Conservation (phyloP, 78 protist genomes). For the Cavenderia fasciculata region DNA sequence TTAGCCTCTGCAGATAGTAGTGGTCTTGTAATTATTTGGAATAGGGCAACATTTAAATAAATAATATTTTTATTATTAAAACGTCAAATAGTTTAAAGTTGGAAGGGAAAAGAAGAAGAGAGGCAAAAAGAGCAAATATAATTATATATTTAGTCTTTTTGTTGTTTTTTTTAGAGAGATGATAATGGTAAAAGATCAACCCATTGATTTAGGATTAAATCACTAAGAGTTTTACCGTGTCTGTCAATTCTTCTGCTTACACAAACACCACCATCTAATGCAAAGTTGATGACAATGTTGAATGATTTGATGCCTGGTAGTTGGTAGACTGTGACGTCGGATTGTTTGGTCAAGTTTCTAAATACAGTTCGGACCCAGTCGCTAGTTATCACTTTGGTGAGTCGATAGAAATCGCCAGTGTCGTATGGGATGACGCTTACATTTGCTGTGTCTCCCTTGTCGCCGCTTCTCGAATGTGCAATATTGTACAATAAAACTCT, state of each 20-base stretch:
- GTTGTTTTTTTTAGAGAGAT: slow-evolving; percentile 8
- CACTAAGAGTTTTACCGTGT: slow-evolving; percentile 71
- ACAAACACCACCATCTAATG: slow-evolving; percentile 79
- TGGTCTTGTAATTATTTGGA: slow-evolving; percentile 52
- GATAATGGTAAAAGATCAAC: slow-evolving; percentile 28
- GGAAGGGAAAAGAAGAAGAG: neutral
- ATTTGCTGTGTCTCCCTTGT: slow-evolving; percentile 70
- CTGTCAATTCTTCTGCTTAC: slow-evolving; percentile 70
- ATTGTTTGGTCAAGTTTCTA: slow-evolving; percentile 26
- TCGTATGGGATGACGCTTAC: slow-evolving; percentile 55
- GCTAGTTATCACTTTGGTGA: slow-evolving; percentile 12
- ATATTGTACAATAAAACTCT: slow-evolving; percentile 61
- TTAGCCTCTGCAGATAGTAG: slow-evolving; percentile 8
- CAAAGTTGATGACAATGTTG: slow-evolving; percentile 38
- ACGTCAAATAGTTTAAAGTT: neutral
- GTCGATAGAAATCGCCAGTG: slow-evolving; percentile 28
- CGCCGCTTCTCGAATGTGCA: slow-evolving; percentile 68
- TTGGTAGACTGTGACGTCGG: neutral
- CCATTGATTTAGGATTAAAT: slow-evolving; percentile 66
- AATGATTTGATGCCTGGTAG: slow-evolving; percentile 54
- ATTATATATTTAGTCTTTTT: neutral
- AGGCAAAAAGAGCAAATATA: neutral
- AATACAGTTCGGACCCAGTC: slow-evolving; percentile 68
- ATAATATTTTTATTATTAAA: too few species aligned
- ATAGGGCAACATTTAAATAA: too few species aligned